phyloP scores from a whole-genome alignment of 2,329 filamentous ascomycete genomes.

The Pezicula rhizophila region DNA sequence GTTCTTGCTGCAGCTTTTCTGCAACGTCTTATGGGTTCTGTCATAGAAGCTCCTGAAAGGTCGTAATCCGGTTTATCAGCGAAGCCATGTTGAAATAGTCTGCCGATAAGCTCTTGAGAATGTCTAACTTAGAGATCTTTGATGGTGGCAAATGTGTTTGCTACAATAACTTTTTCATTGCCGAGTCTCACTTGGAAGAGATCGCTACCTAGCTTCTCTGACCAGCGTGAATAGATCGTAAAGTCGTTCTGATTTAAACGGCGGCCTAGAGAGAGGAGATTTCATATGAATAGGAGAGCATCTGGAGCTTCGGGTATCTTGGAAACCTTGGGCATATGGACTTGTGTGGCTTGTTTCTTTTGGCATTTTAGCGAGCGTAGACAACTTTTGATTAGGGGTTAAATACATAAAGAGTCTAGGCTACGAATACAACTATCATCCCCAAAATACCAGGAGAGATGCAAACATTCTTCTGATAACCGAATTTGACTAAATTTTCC shows the following conservation, averaged over 20 bases:
- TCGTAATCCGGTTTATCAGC: slow-evolving; percentile 18
- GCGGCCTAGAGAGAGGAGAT: slow-evolving; percentile 15
- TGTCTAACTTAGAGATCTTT: slow-evolving; percentile 18
- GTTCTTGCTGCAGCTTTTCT: slow-evolving; percentile 18
- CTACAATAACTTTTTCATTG: slow-evolving; percentile 16
- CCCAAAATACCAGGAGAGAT: too few relatives aligned
- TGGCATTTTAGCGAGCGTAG: too few relatives aligned
- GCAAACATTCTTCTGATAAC: too few relatives aligned
- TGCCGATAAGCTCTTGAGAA: slow-evolving; percentile 14
- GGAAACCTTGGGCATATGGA: slow-evolving; percentile 26
- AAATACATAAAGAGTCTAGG: too few relatives aligned
- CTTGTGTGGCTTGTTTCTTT: slow-evolving; percentile 9
- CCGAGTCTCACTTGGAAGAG: slow-evolving; percentile 17
- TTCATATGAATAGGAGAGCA: slow-evolving; percentile 14
- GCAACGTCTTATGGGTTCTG: slow-evolving; percentile 18
- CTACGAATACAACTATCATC: too few relatives aligned
- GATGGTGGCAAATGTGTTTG: slow-evolving; percentile 13
- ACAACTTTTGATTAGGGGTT: too few relatives aligned
- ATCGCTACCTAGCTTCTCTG: slow-evolving; percentile 4
- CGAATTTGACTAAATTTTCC: too few relatives aligned
- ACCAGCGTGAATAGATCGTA: slow-evolving; percentile 16
- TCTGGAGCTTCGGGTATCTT: slow-evolving; percentile 11
- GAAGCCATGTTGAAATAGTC: slow-evolving; percentile 20
- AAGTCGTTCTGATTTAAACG: slow-evolving; percentile 14
- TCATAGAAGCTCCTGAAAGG: slow-evolving; percentile 18